Evolutionary conservation across 371 early-diverging fungal genomes (phyloP).

Genomic region (Smittium mucronatum): DNA sequence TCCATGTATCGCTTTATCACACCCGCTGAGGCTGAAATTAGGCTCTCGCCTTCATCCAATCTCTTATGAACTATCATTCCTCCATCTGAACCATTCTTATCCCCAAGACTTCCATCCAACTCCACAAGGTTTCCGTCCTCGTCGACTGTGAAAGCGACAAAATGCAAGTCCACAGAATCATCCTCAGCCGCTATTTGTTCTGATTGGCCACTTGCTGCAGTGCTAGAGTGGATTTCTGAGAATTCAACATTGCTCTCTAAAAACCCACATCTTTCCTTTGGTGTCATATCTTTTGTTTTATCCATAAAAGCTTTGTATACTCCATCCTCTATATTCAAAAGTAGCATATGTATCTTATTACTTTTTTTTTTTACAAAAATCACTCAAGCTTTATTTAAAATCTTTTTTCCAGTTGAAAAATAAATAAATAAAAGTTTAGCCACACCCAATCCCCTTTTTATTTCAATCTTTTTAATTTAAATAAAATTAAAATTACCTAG

Average conservation of each 20-base stretch:
- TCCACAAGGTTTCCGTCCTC: background rate
- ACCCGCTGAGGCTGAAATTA: background rate
- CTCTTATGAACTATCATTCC: background rate
- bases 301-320: constrained; percentile 46
- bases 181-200: constrained; percentile 48
- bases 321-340: constrained; percentile 31
- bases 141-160: constrained; percentile 53
- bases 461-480: too few species aligned
- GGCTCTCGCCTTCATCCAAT: background rate
- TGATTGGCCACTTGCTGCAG: constrained; percentile 67
- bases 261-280: constrained; percentile 53
- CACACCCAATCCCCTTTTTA: too few species aligned
- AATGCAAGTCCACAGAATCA: constrained; percentile 67
- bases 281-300: constrained; percentile 40
- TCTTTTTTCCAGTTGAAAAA: too few species aligned
- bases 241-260: constrained; percentile 47
- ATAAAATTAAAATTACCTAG: constrained; percentile 22
- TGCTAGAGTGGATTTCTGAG: constrained; percentile 41
- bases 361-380: too few species aligned
- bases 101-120: background rate
- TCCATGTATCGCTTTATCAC: background rate
- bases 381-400: too few species aligned
- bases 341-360: background rate
- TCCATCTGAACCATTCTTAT: background rate
- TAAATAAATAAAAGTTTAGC: too few species aligned